These are phyloP conservation scores for Phytopythium cucurbitacearum DNA, from an alignment of 352 stramenopile species.

Conservation along the genomic window DNA sequence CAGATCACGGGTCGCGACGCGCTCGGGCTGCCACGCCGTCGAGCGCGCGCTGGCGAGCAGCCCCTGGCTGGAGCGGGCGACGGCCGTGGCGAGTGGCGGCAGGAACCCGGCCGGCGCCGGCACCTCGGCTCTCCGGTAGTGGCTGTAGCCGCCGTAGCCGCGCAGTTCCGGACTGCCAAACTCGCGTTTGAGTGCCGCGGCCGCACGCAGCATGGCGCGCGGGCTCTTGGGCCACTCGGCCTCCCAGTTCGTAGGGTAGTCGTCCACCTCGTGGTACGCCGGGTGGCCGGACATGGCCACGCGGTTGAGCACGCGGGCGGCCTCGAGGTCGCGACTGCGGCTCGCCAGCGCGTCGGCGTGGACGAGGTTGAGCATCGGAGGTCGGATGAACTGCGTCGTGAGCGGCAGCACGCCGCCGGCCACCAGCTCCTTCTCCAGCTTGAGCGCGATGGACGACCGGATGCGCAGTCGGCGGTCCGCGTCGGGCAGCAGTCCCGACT, in stretches of 20 bases:
- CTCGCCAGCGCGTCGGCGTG: conserved; percentile 3
- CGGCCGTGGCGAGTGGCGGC: conserved; percentile 29
- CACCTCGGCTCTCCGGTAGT: not conserved
- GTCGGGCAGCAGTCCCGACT: conserved; percentile 15
- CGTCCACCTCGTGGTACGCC: not conserved
- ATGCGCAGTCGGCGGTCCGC: conserved; percentile 29
- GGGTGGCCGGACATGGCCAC: conserved; percentile 5
- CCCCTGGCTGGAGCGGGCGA: conserved; percentile 26
- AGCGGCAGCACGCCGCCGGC: conserved; percentile 13
- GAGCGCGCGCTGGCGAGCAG: conserved; percentile 17
- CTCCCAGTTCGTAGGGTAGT: conserved; percentile 11
- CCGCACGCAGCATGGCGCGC: conserved; percentile 33
- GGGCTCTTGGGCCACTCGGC: conserved; percentile 23
- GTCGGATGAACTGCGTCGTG: conserved; percentile 29
- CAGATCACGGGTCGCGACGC: not conserved
- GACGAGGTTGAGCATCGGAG: conserved; percentile 13
- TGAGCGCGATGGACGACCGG: conserved; percentile 28
- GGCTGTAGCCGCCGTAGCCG: conserved; percentile 2
- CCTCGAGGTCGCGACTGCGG: conserved; percentile 12
- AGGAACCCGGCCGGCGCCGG: conserved; percentile 14
- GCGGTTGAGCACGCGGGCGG: conserved; percentile 14
- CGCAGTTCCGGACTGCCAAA: conserved; percentile 6
- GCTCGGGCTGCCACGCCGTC: conserved; percentile 22
- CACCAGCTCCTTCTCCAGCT: conserved; percentile 28
- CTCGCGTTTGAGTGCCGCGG: conserved; percentile 24